These are phyloP conservation scores for Rosa rugosa DNA, from an alignment of 306 rosid genomes.

Conservation along the genomic window DNA sequence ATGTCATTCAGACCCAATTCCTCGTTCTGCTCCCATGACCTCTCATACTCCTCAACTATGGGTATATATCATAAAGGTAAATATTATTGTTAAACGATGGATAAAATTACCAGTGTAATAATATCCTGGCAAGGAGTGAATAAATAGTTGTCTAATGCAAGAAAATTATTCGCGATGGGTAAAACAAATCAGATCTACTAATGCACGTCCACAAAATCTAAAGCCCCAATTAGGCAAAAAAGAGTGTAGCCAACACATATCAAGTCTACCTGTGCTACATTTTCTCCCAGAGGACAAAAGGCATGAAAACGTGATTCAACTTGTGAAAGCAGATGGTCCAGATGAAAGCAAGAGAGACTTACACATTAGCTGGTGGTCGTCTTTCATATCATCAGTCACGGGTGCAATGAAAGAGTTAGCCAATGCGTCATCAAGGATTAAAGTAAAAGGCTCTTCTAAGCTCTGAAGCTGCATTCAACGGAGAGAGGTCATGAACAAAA, in stretches of 20 bases:
- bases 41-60: constrained; percentile 80
- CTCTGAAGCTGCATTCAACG: constrained; percentile 67
- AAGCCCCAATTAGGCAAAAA: background rate
- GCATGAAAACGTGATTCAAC: background rate
- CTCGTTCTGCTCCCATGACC: constrained; percentile 97
- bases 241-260: background rate
- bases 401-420: constrained; percentile 94
- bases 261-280: no score
- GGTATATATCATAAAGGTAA: background rate
- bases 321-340: background rate
- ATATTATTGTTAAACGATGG: background rate
- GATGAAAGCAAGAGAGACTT: constrained; percentile 35
- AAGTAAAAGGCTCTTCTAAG: constrained; percentile 81
- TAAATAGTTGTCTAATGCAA: background rate
- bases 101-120: background rate
- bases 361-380: constrained; percentile 77
- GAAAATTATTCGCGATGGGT: background rate
- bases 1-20: constrained; percentile 94
- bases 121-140: constrained; percentile 9
- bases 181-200: background rate
- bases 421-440: constrained; percentile 87
- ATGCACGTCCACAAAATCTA: background rate
- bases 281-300: no score
- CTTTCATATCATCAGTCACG: constrained; percentile 77
- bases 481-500: background rate